Evolutionary conservation across 768 basidiomycete genomes (phyloP), one percentile per base, ranked within the genome.

Genomic region (Strobilomyces dryophilus): DNA sequence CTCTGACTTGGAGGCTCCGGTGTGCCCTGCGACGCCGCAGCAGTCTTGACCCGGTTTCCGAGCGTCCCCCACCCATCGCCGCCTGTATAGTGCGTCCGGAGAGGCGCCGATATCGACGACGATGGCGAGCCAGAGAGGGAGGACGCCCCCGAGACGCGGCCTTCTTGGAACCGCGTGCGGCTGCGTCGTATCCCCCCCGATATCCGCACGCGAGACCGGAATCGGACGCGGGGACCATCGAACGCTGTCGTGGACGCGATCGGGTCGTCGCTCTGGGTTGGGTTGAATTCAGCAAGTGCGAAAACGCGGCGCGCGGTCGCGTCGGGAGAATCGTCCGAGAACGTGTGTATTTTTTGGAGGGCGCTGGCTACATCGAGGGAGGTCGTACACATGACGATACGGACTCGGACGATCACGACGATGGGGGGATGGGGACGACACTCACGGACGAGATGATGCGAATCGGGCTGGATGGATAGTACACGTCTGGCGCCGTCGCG

Each of bases 91-190:
- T 75, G 77, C 26, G 82, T 79, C 45, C 83, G 86, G 21, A 92
- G 74, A 17, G 90, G 91, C 1, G 79, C 90, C 36, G 89, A 92
- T 56, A 92, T 85, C 37, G 89, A 90, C 3, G 89, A 91, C 5
- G 88, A 89, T 4, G 79, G 79, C 1, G 89, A 89, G 40, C 78
- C 76, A 7, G 84, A 83, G 20, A 74, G 60, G 32, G 83, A 80
- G 18, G 74, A 73, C 5, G 64, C 49, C 34, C 46, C 53, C 40
- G 67, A 69, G 24, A 53, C 42, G 51, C 51, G 64, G n/a, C 46
- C 61, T 34, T 63, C 63, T n/a, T 63, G 56, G 17, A 9, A 17
- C 14, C 42, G 49, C 50, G 29, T 6, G 29, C 70, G 71, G 58
- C 76, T 76, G 27, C 75, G 76, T 43, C 77, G 77, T 32, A 88